phyloP scores from a whole-genome alignment of 257 asterid genomes.

The Mentha longifolia region DNA sequence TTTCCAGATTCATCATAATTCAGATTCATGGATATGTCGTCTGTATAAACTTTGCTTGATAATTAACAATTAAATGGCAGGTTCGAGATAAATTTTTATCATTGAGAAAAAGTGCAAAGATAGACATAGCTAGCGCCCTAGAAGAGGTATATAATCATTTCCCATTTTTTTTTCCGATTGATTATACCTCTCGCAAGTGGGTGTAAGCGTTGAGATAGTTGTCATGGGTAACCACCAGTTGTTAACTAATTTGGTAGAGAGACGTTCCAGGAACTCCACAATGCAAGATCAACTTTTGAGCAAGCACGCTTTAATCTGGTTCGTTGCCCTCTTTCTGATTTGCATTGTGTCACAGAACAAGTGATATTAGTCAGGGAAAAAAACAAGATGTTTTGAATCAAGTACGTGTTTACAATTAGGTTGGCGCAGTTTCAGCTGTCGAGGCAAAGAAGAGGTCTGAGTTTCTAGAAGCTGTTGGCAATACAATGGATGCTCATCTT shows the following conservation, averaged over 20 bases:
- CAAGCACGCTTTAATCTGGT: conserved; percentile 96
- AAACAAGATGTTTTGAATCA: conserved; percentile 29
- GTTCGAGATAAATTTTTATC: conserved; percentile 91
- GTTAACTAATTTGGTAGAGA: conserved; percentile 92
- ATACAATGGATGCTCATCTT: conserved; percentile 91
- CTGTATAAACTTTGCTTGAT: conserved; percentile 18
- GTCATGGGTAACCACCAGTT: conserved; percentile 69
- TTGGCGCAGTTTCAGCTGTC: conserved; percentile 80
- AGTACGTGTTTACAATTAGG: conserved; percentile 51
- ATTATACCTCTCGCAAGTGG: conserved; percentile 30
- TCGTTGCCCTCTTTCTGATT: conserved; percentile 35
- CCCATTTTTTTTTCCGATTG: conserved; percentile 25
- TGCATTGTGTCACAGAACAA: conserved; percentile 11
- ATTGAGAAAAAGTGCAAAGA: conserved; percentile 81
- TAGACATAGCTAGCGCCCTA: conserved; percentile 74
- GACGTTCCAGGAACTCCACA: conserved; percentile 98
- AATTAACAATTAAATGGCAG: conserved; percentile 46
- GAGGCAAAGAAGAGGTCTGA: conserved; percentile 94
- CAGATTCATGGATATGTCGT: conserved; percentile 15
- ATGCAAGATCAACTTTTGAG: conserved; percentile 84
- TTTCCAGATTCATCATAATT: neutral
- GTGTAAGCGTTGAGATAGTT: conserved; percentile 43
- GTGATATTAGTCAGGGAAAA: conserved; percentile 17
- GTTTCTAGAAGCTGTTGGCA: conserved; percentile 85
- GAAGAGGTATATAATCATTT: conserved; percentile 75